These are phyloP conservation scores for Flaveria linearis DNA, from an alignment of 129 eudicot genomes.

Conservation along the genomic window DNA sequence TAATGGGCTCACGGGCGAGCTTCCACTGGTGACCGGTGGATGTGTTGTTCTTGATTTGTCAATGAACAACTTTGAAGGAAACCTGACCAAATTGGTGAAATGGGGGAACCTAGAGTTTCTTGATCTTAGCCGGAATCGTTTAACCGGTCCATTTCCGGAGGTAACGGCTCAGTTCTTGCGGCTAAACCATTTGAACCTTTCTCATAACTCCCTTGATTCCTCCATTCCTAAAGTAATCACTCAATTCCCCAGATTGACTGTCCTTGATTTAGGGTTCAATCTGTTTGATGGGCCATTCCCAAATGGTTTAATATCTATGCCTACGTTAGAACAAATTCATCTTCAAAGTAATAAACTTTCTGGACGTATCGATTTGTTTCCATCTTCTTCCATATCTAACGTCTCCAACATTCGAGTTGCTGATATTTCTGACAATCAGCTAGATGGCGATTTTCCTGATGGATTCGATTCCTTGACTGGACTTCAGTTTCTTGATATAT, in stretches of 20 bases:
- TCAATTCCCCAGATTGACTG: conserved; percentile 63
- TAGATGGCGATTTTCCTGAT: conserved; percentile 72
- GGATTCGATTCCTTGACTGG: conserved; percentile 58
- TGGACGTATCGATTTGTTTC: conserved; percentile 58
- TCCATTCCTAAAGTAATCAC: conserved; percentile 68
- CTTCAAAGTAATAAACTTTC: conserved; percentile 57
- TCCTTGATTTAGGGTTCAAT: conserved; percentile 86
- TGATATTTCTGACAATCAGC: conserved; percentile 76
- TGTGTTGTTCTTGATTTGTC: conserved; percentile 84
- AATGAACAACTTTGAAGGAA: conserved; percentile 73
- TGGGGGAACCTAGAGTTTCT: conserved; percentile 92
- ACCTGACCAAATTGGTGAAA: conserved; percentile 65
- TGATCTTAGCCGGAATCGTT: conserved; percentile 80
- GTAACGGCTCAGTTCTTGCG: conserved; percentile 79
- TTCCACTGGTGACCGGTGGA: conserved; percentile 84
- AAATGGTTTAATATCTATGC: conserved; percentile 52
- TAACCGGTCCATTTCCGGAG: conserved; percentile 79
- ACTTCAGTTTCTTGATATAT: conserved; percentile 62
- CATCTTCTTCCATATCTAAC: conserved; percentile 42
- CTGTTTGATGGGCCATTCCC: conserved; percentile 68
- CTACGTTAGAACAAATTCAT: conserved; percentile 84
- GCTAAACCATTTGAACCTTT: conserved; percentile 74
- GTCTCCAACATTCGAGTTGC: conserved; percentile 60
- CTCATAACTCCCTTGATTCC: conserved; percentile 63
- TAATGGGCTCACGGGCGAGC: conserved; percentile 82